phyloP scores from a whole-genome alignment of 176 grass and related monocot species.

The Microstegium vimineum region DNA sequence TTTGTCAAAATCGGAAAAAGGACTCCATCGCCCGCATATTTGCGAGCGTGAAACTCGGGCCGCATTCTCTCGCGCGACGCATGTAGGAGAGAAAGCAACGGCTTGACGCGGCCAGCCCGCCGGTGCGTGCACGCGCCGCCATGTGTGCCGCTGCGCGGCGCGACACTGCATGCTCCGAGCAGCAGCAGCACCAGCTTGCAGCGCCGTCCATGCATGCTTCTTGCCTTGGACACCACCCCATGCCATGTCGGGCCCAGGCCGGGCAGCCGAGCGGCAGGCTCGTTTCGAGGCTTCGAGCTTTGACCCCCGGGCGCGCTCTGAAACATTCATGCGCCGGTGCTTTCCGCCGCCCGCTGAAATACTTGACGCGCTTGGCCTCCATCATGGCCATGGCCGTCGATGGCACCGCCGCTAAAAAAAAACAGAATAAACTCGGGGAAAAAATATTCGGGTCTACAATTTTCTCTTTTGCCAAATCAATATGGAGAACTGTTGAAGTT shows the following conservation, averaged over 20 bases:
- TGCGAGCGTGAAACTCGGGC: no score
- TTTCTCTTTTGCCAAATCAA: no score
- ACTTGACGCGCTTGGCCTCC: neutral
- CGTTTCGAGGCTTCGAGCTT: neutral
- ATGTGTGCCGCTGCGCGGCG: neutral
- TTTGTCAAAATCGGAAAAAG: no score
- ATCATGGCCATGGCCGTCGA: no score
- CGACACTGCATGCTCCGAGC: neutral
- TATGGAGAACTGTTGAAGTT: no score
- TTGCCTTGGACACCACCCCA: conserved; percentile 26
- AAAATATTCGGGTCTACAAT: no score
- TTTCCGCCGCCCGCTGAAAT: neutral
- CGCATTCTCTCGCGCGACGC: no score
- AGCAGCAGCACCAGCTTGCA: neutral
- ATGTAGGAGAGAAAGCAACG: neutral
- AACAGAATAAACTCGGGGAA: no score
- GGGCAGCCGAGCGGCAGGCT: neutral
- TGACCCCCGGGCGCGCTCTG: neutral
- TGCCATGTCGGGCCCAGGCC: neutral
- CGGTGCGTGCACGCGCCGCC: neutral
- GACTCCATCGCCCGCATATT: no score
- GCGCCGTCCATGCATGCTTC: neutral
- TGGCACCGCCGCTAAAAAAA: no score
- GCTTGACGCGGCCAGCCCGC: neutral
- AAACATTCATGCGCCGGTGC: neutral